Evolutionary conservation across 2,329 filamentous ascomycete genomes (phyloP).

Genomic region (Sclerotinia glacialis): DNA sequence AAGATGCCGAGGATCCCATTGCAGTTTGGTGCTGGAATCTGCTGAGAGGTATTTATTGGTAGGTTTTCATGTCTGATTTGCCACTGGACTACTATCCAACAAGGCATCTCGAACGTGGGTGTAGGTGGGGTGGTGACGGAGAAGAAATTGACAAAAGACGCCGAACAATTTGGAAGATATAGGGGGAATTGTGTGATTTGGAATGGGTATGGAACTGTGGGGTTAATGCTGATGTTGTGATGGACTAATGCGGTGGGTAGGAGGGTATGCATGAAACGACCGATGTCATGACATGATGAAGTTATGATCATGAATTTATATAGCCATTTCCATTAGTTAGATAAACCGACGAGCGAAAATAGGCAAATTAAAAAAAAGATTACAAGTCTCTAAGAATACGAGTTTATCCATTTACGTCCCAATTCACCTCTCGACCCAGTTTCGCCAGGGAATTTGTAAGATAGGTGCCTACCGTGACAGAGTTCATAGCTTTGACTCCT

Average conservation of each 20-base stretch:
- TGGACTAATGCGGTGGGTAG: not conserved
- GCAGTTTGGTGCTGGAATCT: constrained; percentile 48
- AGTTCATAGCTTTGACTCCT: constrained; percentile 18
- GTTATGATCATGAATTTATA: not conserved
- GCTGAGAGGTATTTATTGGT: constrained; percentile 33
- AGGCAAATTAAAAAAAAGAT: not conserved
- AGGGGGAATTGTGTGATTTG: not conserved
- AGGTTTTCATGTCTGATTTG: not conserved
- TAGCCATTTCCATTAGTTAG: not conserved
- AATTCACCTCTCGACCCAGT: not conserved
- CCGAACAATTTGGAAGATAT: not conserved
- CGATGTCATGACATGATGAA: not conserved
- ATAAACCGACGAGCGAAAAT: not conserved
- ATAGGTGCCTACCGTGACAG: not conserved
- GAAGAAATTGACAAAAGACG: not conserved
- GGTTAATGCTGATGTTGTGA: not conserved
- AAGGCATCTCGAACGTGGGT: not conserved
- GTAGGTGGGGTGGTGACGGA: not conserved
- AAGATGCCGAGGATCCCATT: constrained; percentile 49
- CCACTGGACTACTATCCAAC: too few species aligned
- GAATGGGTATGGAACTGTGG: not conserved
- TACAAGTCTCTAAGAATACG: not conserved
- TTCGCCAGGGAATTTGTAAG: not conserved
- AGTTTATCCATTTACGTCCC: not conserved
- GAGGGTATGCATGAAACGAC: not conserved